Conservation (phyloP, 768 basidiomycete genomes). For the Mycena sanguinolenta region DNA sequence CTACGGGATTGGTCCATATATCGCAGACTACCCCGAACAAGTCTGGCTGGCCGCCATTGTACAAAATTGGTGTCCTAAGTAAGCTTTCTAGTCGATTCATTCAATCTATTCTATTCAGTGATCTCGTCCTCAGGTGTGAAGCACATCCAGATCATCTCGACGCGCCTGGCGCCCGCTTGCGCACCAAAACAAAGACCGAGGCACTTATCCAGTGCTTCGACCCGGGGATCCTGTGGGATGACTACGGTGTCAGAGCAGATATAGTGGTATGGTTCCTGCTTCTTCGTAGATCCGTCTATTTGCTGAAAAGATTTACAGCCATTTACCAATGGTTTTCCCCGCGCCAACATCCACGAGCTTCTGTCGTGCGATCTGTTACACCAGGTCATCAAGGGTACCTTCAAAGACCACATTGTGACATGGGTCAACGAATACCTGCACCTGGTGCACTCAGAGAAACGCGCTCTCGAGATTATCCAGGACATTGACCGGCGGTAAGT, state of each 20-base stretch:
- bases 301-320: constrained; percentile 33
- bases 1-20: constrained; percentile 44
- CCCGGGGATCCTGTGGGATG: constrained; percentile 35
- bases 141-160: constrained; percentile 22
- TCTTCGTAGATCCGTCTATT: neutral
- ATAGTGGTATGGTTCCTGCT: constrained; percentile 27
- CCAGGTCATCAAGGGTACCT: constrained; percentile 40
- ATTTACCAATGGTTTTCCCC: constrained; percentile 40
- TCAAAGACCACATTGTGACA: constrained; percentile 41
- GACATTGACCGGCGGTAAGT: constrained; percentile 44
- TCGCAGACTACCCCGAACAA: constrained; percentile 51
- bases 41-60: constrained; percentile 39
- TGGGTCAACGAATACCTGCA: constrained; percentile 45
- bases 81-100: too few relatives aligned
- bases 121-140: neutral
- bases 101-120: neutral
- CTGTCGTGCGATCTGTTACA: constrained; percentile 27
- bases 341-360: constrained; percentile 26
- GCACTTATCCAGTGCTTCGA: constrained; percentile 18
- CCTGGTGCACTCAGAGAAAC: constrained; percentile 8
- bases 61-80: constrained; percentile 43
- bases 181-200: constrained; percentile 24
- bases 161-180: neutral
- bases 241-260: constrained; percentile 35
- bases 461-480: constrained; percentile 34